Evolutionary conservation across 139 green algal genomes (phyloP).

Genomic region (Coelastrella sp.): DNA sequence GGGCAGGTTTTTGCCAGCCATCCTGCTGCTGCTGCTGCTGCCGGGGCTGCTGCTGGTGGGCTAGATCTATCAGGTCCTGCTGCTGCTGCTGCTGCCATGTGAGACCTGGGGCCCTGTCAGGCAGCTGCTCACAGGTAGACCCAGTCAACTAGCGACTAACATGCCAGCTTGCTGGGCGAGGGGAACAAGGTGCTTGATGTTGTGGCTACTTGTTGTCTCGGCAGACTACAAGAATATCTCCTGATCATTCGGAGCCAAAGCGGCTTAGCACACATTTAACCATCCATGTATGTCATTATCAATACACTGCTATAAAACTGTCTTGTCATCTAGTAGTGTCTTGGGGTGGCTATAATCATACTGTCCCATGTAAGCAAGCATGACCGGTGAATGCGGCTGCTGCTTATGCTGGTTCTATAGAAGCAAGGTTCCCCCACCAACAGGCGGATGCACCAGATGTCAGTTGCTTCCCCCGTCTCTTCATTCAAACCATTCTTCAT

Average conservation of each 20-base stretch:
- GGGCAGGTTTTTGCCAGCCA: neutral
- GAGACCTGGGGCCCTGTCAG: conserved; percentile 9
- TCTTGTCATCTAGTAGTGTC: no score
- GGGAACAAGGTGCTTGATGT: neutral
- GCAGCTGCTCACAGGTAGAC: conserved; percentile 22
- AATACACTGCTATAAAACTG: no score
- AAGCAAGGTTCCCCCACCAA: neutral
- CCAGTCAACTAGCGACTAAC: neutral
- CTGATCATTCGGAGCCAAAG: no score
- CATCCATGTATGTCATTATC: no score
- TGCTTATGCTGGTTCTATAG: neutral
- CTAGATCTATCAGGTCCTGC: neutral
- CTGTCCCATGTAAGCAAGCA: no score
- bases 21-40: conserved; percentile 15
- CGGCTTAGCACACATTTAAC: no score
- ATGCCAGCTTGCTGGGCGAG: neutral
- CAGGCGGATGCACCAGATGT: no score
- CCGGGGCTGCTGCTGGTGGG: neutral
- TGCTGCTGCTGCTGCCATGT: conserved; percentile 11
- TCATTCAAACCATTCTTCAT: no score
- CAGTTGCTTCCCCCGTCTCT: no score
- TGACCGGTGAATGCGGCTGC: neutral
- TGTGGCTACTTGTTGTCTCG: no score
- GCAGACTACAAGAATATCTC: no score
- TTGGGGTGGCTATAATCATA: no score